Conservation (phyloP, 805 yeast species). For the Metschnikowia chrysomelidarum region DNA sequence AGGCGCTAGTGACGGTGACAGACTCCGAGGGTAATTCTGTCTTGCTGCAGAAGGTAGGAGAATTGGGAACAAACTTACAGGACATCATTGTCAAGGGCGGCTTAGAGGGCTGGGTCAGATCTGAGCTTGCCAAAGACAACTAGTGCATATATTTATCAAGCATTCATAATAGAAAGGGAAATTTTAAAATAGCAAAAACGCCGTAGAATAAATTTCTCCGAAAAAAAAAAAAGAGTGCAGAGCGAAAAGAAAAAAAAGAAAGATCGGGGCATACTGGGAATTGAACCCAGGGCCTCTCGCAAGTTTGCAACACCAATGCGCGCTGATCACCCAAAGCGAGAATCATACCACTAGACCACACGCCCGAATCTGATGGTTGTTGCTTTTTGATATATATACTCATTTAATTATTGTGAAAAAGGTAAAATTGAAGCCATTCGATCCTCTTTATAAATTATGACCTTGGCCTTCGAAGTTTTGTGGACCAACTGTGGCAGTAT, state of each 20-base stretch:
- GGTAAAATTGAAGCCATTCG: too few species aligned
- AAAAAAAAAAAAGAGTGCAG: background rate
- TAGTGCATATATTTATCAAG: background rate
- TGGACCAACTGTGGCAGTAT: too few species aligned
- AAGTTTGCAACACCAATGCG: too few species aligned
- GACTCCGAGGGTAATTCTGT: constrained; percentile 63
- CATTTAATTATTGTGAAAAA: too few species aligned
- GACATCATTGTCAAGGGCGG: constrained; percentile 98
- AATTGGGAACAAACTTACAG: constrained; percentile 90
- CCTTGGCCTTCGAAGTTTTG: too few species aligned
- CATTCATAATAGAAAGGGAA: too few species aligned
- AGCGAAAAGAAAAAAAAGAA: constrained; percentile 7
- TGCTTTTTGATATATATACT: too few species aligned
- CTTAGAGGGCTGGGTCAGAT: constrained; percentile 95
- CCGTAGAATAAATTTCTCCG: background rate
- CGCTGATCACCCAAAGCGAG: constrained; percentile 23
- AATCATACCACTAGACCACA: constrained; percentile 26
- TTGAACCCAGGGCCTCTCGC: constrained; percentile 27
- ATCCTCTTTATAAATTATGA: too few species aligned
- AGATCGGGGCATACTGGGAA: constrained; percentile 22
- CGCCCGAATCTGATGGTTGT: constrained; percentile 19
- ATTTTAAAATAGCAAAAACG: too few species aligned
- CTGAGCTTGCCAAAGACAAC: constrained; percentile 45
- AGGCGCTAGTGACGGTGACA: constrained; percentile 73
- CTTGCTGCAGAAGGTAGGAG: constrained; percentile 87